phyloP scores from a whole-genome alignment of 2,329 filamentous ascomycete species.

The Salinomyces thailandicus region DNA sequence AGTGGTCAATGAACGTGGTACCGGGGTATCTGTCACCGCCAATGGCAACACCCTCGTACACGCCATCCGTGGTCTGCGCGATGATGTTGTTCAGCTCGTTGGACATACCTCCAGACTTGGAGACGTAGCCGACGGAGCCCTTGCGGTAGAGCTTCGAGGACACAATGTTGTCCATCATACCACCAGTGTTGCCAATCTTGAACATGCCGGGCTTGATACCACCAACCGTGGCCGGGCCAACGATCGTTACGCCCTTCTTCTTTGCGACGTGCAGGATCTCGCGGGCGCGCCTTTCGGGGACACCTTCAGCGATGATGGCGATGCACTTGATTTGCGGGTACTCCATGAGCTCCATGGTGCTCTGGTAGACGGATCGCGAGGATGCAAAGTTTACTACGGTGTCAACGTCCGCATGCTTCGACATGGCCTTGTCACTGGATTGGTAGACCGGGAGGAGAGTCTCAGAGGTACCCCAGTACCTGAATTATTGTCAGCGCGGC shows the following conservation, averaged over 20 bases:
- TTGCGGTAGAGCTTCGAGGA: slow-evolving; percentile 99
- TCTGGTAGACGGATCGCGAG: slow-evolving; percentile 95
- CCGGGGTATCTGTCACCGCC: slow-evolving; percentile 98
- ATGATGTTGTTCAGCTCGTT: slow-evolving; percentile 99
- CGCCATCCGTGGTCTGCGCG: slow-evolving; percentile 89
- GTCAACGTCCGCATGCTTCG: slow-evolving; percentile 95
- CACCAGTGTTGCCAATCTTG: slow-evolving; percentile 99
- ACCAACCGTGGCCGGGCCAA: slow-evolving; percentile 94
- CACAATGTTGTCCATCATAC: slow-evolving; percentile 99
- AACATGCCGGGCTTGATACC: slow-evolving; percentile 98
- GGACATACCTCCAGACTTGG: slow-evolving; percentile 99
- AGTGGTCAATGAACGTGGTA: slow-evolving; percentile 98
- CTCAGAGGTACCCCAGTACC: slow-evolving; percentile 99
- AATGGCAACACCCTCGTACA: slow-evolving; percentile 98
- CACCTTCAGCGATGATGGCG: slow-evolving; percentile 98
- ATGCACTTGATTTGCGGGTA: slow-evolving; percentile 95
- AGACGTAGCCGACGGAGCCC: slow-evolving; percentile 97
- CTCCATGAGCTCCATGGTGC: slow-evolving; percentile 97
- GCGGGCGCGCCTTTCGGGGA: slow-evolving; percentile 94
- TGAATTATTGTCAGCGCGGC: slow-evolving; percentile 18
- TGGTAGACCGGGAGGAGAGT: slow-evolving; percentile 98
- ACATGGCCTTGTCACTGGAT: slow-evolving; percentile 79
- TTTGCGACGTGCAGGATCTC: slow-evolving; percentile 94
- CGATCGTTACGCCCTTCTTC: slow-evolving; percentile 99
- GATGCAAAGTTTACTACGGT: slow-evolving; percentile 99